Base-by-base conservation (phyloP, 1,139 yeast genomes). In the Magnusiomyces fungicola region DNA sequence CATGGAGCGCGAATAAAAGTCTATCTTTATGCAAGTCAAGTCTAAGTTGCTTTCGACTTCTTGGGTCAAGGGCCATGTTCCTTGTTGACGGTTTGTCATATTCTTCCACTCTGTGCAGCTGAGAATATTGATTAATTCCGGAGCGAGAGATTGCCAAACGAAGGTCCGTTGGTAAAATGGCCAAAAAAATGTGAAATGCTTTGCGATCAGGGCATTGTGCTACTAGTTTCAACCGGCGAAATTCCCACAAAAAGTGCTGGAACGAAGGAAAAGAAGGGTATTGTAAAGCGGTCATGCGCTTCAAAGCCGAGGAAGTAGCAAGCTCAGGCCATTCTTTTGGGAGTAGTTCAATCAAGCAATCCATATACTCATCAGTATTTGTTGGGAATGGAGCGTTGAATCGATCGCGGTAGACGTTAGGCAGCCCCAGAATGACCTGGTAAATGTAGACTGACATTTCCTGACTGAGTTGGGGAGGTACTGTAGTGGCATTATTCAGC, bases 301-400 rank as follows among this genome's bases (percentile, higher is more conserved):
- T 39, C 6, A 39, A 23, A 10, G 43, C 43, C n/a, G 25, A 19
- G 16, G 43, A 23, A 19, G 32, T 39, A n/a, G 43, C 43, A 3
- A 39, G 32, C 10, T 39, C 43, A 7, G 43, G 43, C 43, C 43
- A 39, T 16, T 39, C 43, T 39, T 39, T 39, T 3, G 43, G 43
- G 14, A 39, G 43, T 27, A 39, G 16, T 9, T 32, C 21, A 3
- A 39, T 24, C 43, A 39, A 27, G 18, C 21, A 6, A 23, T 39
- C 43, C 43, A 39, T 39, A 25, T 39, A 39, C 14, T 39, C 43
- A 2, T 39, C 43, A n/a, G 25, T 16, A 25, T 18, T 18, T 25
- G 18, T 24, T n/a, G 43, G 43, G 30, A 23, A 39, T 22, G 43
- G 43, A 27, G 32, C 3, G 14, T 39, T 24, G 29, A 39, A 39